Evolutionary conservation across 2,329 filamentous ascomycete genomes (phyloP).

Genomic region (Ramularia endophylla): DNA sequence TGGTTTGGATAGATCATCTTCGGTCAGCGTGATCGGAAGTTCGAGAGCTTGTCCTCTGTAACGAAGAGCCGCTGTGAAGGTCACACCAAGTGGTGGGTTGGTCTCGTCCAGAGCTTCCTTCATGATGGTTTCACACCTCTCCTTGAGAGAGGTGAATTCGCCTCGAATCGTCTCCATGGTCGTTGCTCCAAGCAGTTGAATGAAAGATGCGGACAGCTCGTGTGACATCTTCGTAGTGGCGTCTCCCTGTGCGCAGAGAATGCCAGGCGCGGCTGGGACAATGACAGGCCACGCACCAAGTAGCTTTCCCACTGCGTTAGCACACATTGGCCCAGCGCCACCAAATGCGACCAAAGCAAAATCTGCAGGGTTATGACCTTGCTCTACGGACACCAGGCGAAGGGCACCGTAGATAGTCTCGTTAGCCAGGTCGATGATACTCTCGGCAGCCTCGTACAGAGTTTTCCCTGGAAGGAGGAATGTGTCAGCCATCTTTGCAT

Average conservation of each 20-base stretch:
- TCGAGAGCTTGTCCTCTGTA: constrained; percentile 25
- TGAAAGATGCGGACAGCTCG: constrained; percentile 23
- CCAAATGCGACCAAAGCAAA: constrained; percentile 25
- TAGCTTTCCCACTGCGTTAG: constrained; percentile 21
- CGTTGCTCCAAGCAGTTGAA: constrained; percentile 17
- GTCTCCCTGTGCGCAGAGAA: constrained; percentile 24
- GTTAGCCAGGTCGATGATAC: constrained; percentile 24
- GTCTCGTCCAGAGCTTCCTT: constrained; percentile 16
- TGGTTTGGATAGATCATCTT: constrained; percentile 16
- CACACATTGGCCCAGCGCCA: constrained; percentile 22
- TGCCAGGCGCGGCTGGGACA: constrained; percentile 24
- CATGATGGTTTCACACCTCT: constrained; percentile 20
- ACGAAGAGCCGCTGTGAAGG: constrained; percentile 20
- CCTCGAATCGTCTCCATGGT: constrained; percentile 20
- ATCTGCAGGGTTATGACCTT: constrained; percentile 23
- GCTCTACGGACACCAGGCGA: constrained; percentile 23
- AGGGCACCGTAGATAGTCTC: constrained; percentile 24
- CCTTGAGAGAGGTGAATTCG: constrained; percentile 15
- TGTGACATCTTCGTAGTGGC: constrained; percentile 26
- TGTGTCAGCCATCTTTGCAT: too few relatives aligned
- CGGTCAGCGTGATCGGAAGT: constrained; percentile 17
- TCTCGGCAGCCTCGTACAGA: constrained; percentile 21
- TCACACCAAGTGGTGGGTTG: constrained; percentile 13
- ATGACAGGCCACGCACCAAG: constrained; percentile 25
- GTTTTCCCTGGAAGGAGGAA: constrained; percentile 11